Percentiles rank a stretch among this genome's conserved stretches.
Conservation (phyloP, 768 basidiomycete genomes). For the Xanthoconium stramineum region DNA sequence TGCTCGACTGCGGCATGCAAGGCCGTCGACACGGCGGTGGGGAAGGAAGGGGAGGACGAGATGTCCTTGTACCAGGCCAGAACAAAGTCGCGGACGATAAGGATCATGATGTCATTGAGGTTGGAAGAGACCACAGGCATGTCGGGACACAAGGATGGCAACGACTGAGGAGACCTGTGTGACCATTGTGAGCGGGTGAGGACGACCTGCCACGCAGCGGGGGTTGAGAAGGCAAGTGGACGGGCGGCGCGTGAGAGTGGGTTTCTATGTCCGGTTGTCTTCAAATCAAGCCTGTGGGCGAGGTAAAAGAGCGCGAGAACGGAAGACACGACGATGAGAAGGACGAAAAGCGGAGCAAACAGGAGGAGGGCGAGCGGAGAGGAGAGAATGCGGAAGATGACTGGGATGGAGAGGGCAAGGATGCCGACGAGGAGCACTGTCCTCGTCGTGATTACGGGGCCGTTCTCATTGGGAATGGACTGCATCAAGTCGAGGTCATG, state of each 20-base stretch:
- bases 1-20: slow-evolving; percentile 64
- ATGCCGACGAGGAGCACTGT: slow-evolving; percentile 56
- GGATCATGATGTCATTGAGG: slow-evolving; percentile 75
- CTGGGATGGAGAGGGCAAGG: slow-evolving; percentile 56
- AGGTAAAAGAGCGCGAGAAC: slow-evolving; percentile 53
- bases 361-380: slow-evolving; percentile 66
- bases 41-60: slow-evolving; percentile 86
- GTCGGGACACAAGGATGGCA: slow-evolving; percentile 63
- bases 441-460: slow-evolving; percentile 43
- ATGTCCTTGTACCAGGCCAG: slow-evolving; percentile 84
- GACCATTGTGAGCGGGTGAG: slow-evolving; percentile 90
- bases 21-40: slow-evolving; percentile 73
- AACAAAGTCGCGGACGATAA: slow-evolving; percentile 85
- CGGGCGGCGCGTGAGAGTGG: slow-evolving; percentile 57
- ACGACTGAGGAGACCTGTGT: slow-evolving; percentile 61
- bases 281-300: slow-evolving; percentile 57
- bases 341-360: slow-evolving; percentile 56
- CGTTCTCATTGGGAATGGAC: slow-evolving; percentile 28
- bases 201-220: slow-evolving; percentile 92
- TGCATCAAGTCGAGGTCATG: slow-evolving; percentile 16
- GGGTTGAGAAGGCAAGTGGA: slow-evolving; percentile 84
- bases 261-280: slow-evolving; percentile 28
- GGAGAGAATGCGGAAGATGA: slow-evolving; percentile 52
- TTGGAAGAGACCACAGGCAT: slow-evolving; percentile 65
- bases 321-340: slow-evolving; percentile 47